phyloP scores from a whole-genome alignment of 2,329 filamentous ascomycete species.

The Graphilbum sp. region DNA sequence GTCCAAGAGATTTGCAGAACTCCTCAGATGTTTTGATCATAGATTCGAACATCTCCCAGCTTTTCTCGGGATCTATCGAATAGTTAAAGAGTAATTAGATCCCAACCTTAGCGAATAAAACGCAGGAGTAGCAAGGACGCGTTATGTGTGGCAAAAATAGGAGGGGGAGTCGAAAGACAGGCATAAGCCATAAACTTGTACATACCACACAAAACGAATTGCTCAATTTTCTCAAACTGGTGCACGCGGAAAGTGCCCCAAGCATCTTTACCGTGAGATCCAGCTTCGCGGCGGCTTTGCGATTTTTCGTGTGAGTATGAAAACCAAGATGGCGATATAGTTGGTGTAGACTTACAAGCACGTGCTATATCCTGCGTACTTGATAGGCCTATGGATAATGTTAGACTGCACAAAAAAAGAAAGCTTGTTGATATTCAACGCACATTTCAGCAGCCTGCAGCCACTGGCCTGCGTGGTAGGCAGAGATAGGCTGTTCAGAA shows the following conservation, averaged over 20 bases:
- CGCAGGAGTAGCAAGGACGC: too few relatives aligned
- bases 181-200: too few relatives aligned
- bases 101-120: too few relatives aligned
- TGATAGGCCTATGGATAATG: slow-evolving; percentile 46
- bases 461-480: slow-evolving; percentile 90
- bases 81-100: too few relatives aligned
- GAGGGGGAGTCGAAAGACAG: too few relatives aligned
- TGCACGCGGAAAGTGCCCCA: slow-evolving; percentile 98
- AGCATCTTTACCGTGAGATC: slow-evolving; percentile 60
- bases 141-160: too few relatives aligned
- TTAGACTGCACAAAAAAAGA: neutral
- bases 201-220: slow-evolving; percentile 25
- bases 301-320: neutral
- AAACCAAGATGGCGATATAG: neutral
- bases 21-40: slow-evolving; percentile 89
- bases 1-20: slow-evolving; percentile 78
- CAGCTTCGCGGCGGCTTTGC: slow-evolving; percentile 63
- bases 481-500: slow-evolving; percentile 86
- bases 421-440: neutral
- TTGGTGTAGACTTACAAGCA: slow-evolving; percentile 42
- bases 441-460: slow-evolving; percentile 58
- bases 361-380: slow-evolving; percentile 82
- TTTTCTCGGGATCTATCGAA: slow-evolving; percentile 69
- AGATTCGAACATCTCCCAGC: slow-evolving; percentile 81
- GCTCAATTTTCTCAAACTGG: slow-evolving; percentile 59